A percentile compares a stretch with the other conserved stretches of the same genome.
These are phyloP conservation scores for Stevia rebaudiana DNA, from an alignment of 140 eudicot genomes.

Conservation along the genomic window DNA sequence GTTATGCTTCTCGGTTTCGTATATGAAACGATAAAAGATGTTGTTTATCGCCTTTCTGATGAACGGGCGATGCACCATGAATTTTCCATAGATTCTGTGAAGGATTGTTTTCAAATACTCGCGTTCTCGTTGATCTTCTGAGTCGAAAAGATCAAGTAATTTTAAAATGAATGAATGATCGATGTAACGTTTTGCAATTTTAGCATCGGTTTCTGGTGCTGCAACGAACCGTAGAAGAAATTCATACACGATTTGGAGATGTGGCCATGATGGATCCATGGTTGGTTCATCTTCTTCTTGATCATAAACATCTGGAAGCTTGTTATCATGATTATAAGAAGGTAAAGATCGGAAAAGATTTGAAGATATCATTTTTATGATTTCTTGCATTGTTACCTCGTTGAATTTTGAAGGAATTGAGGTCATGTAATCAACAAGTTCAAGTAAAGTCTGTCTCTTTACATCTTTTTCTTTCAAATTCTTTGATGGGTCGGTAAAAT, in stretches of 20 bases:
- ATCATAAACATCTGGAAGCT: conserved; percentile 44
- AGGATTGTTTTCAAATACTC: conserved; percentile 69
- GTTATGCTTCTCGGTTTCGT: conserved; percentile 59
- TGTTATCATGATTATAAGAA: conserved; percentile 38
- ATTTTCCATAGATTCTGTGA: conserved; percentile 59
- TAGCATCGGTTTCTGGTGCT: conserved; percentile 69
- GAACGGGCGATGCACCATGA: conserved; percentile 79
- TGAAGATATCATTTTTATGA: conserved; percentile 47
- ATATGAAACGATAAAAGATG: conserved; percentile 56
- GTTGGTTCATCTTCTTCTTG: conserved; percentile 67
- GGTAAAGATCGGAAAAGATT: conserved; percentile 65
- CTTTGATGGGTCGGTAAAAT: conserved; percentile 55
- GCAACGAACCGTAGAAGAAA: conserved; percentile 61
- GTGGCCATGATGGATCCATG: conserved; percentile 71
- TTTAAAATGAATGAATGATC: conserved; percentile 57
- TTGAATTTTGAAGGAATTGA: conserved; percentile 47
- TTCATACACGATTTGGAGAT: conserved; percentile 66
- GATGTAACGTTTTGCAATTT: conserved; percentile 58
- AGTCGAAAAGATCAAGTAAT: conserved; percentile 57
- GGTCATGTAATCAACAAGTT: conserved; percentile 58
- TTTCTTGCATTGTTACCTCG: conserved; percentile 60
- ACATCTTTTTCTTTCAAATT: conserved; percentile 61
- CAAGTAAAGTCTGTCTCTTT: conserved; percentile 60
- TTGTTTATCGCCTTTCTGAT: conserved; percentile 72
- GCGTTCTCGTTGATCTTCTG: conserved; percentile 68